Percentiles rank a stretch among this genome's conserved stretches.
phyloP scores from a whole-genome alignment of 2,329 filamentous ascomycete species.

The Penicillium sp. region DNA sequence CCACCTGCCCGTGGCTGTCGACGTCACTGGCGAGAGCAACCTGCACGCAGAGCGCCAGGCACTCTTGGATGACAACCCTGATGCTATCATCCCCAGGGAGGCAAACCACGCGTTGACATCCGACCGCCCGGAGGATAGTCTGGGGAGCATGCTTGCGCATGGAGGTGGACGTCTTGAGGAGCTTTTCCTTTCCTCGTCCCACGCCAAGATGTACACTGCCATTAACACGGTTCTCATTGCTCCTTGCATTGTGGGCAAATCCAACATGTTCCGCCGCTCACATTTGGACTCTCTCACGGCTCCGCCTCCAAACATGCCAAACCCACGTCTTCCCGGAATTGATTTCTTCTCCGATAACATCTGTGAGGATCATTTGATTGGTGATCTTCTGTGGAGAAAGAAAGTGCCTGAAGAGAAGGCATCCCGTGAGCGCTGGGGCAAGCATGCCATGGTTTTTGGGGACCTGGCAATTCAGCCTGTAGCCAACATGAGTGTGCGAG shows the following conservation, averaged over 20 bases:
- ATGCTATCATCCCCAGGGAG: slow-evolving; percentile 8
- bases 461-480: slow-evolving; percentile 91
- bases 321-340: slow-evolving; percentile 62
- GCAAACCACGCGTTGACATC: slow-evolving; percentile 6
- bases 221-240: slow-evolving; percentile 92
- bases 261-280: slow-evolving; percentile 94
- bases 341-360: slow-evolving; percentile 95
- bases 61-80: slow-evolving; percentile 22
- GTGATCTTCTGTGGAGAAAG: slow-evolving; percentile 78
- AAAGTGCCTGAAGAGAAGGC: slow-evolving; percentile 38
- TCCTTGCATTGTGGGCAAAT: slow-evolving; percentile 93
- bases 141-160: slow-evolving; percentile 30
- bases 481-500: slow-evolving; percentile 70
- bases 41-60: slow-evolving; percentile 26
- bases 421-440: slow-evolving; percentile 54
- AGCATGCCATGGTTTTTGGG: slow-evolving; percentile 80
- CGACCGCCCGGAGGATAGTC: slow-evolving; percentile 19
- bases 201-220: slow-evolving; percentile 96
- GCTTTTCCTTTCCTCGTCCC: slow-evolving; percentile 87
- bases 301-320: slow-evolving; percentile 49
- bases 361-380: slow-evolving; percentile 95
- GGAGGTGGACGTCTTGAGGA: slow-evolving; percentile 87
- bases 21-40: slow-evolving; percentile 49
- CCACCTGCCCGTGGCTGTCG: slow-evolving; percentile 85
- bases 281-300: slow-evolving; percentile 74